phyloP scores from a whole-genome alignment of 2,329 filamentous ascomycete species.

The Alternaria metachromatica region DNA sequence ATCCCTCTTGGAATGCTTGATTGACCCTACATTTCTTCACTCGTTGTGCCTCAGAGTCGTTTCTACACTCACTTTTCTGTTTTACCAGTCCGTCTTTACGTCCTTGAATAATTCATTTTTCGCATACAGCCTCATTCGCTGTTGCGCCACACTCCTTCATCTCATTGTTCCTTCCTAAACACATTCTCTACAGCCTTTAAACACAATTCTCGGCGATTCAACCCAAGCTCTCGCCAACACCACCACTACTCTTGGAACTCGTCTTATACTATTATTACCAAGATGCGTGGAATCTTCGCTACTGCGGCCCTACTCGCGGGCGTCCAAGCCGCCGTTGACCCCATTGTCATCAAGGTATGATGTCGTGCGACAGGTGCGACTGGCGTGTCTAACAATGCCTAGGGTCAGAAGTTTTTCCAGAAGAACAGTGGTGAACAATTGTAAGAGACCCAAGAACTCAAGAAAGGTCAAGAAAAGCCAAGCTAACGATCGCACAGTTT shows the following conservation, averaged over 20 bases:
- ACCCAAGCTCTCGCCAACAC: constrained; percentile 36
- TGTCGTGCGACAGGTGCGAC: constrained; percentile 7
- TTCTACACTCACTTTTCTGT: constrained; percentile 37
- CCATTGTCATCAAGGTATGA: constrained; percentile 73
- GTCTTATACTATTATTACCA: constrained; percentile 40
- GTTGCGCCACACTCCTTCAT: constrained; percentile 34
- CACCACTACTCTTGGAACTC: constrained; percentile 31
- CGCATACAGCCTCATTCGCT: constrained; percentile 29
- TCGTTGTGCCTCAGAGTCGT: constrained; percentile 42
- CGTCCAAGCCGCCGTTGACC: constrained; percentile 63
- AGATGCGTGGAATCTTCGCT: constrained; percentile 62
- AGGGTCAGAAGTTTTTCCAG: constrained; percentile 90
- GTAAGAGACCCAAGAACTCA: constrained; percentile 16
- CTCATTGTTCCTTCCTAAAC: constrained; percentile 13
- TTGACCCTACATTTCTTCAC: constrained; percentile 36
- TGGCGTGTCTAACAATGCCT: constrained; percentile 16
- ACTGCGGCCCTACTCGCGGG: constrained; percentile 60
- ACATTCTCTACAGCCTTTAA: constrained; percentile 16
- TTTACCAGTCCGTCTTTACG: constrained; percentile 41
- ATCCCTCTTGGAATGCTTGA: constrained; percentile 36
- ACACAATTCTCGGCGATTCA: constrained; percentile 30
- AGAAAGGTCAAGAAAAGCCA: constrained; percentile 4
- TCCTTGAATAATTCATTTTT: constrained; percentile 28
- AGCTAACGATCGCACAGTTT: constrained; percentile 58
- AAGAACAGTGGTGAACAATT: constrained; percentile 79